Conservation (phyloP, 129 eudicot genomes). For the Silybum marianum region DNA sequence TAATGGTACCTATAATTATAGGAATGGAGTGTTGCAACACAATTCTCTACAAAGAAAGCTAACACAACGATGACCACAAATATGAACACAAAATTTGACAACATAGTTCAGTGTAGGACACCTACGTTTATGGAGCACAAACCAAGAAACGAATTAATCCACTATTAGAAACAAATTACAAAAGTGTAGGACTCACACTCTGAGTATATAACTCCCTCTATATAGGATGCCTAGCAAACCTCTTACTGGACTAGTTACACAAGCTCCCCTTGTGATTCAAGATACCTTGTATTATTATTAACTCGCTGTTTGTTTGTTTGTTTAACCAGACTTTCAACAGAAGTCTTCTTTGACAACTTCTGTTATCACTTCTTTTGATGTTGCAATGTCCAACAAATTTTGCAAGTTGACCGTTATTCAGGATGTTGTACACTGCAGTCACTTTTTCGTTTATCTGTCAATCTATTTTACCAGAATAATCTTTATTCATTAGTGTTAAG, state of each 20-base stretch:
- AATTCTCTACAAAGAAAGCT: neutral
- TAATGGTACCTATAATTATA: neutral
- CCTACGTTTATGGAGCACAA: neutral
- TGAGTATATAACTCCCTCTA: neutral
- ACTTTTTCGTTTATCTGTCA: neutral
- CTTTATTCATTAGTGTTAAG: neutral
- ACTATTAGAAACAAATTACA: too few species aligned
- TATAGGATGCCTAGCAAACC: too few species aligned
- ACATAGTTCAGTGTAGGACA: too few species aligned
- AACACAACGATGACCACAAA: neutral
- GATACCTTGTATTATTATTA: neutral
- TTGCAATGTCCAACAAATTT: neutral
- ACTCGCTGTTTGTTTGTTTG: neutral
- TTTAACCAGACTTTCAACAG: neutral
- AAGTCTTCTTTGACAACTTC: neutral
- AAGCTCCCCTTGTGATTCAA: neutral
- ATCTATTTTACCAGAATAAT: neutral
- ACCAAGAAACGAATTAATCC: neutral
- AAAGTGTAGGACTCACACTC: neutral
- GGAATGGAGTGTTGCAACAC: neutral
- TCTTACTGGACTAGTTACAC: neutral
- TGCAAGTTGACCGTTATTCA: neutral
- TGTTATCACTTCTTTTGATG: neutral
- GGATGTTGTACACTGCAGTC: neutral
- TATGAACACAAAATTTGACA: neutral